Evolutionary conservation across 2,329 filamentous ascomycete genomes (phyloP).

Genomic region (Aspergillus japonicus): DNA sequence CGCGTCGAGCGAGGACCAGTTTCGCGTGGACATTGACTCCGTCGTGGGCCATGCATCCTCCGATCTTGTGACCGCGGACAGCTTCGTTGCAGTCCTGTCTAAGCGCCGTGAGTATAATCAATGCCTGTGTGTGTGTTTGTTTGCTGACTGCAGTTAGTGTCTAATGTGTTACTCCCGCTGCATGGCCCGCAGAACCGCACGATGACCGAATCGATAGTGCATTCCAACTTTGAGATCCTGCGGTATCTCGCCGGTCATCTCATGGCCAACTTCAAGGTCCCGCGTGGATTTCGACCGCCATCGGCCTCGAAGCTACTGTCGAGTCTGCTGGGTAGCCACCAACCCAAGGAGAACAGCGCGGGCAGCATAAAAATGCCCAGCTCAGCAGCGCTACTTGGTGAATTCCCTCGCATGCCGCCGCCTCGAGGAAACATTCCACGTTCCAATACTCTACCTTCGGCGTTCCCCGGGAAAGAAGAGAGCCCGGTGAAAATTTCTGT

Average conservation of each 20-base stretch:
- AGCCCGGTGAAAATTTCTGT: conserved; percentile 45
- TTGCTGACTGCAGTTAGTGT: conserved; percentile 52
- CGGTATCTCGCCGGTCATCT: conserved; percentile 65
- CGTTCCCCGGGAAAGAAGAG: conserved; percentile 48
- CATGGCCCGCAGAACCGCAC: conserved; percentile 57
- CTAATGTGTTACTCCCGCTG: conserved; percentile 69
- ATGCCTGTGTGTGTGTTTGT: not conserved
- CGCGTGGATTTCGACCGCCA: conserved; percentile 67
- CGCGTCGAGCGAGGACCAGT: conserved; percentile 62
- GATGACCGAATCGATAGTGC: conserved; percentile 64
- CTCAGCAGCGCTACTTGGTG: conserved; percentile 39
- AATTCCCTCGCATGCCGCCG: conserved; percentile 46
- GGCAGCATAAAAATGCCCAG: conserved; percentile 36
- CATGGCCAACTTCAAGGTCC: conserved; percentile 59
- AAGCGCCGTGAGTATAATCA: conserved; percentile 61
- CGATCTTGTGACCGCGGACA: conserved; percentile 70
- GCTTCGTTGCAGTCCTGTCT: conserved; percentile 73
- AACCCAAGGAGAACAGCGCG: conserved; percentile 27
- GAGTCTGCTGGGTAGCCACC: conserved; percentile 68
- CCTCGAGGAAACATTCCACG: conserved; percentile 39
- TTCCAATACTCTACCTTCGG: conserved; percentile 45
- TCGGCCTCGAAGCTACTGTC: conserved; percentile 91
- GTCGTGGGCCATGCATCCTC: conserved; percentile 69
- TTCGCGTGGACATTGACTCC: conserved; percentile 60
- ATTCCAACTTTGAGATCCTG: conserved; percentile 75